Base-by-base conservation (phyloP, 2,329 filamentous ascomycete genomes). In the Daldinia eschscholtzii region DNA sequence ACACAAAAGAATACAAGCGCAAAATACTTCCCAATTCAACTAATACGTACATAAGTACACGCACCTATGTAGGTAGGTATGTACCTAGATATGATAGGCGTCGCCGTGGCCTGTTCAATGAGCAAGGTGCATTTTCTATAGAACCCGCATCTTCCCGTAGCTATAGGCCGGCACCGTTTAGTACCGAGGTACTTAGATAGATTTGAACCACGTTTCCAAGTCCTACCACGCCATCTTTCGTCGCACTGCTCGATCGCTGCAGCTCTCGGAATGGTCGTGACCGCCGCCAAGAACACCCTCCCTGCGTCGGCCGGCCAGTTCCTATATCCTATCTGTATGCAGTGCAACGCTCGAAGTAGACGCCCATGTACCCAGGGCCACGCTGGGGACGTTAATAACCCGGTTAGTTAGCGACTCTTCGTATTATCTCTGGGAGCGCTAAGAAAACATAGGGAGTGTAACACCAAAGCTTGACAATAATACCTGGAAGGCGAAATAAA, bases 81-180 rank as follows among this genome's bases (percentile, higher is more conserved):
- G 20, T 39, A 44, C 39, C 39, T 42, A 13, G 15, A 50, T 30
- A 50, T 50, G 26, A 26, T 50, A 50, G 46, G 46, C 26, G 15
- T 53, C 35, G 41, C 4, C 37, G 41, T 48, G 60, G 59, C 28
- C 59, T 20, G 26, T 59, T 55, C 37, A 39, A 39, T 23, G 33
- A 52, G 42, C 41, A 44, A 58, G 42, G 52, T 63, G 65, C 59
- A 59, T 58, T 64, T 18, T 33, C 26, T 69, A 61, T 62, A 56
- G 55, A 58, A 64, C 65, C 66, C 66, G 69, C 61, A 67, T 71
- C 57, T 60, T 66, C 55, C 69, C 66, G 69, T 44, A 26, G n/a
- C 10, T 46, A 48, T 48, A 59, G 57, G 41, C 57, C 57, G 41
- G 30, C 57, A 9, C 53, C 53, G 13, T 41, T 42, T 37, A 26